Conservation (phyloP, 805 yeast species). For the Kazachstania bromeliacearum region DNA sequence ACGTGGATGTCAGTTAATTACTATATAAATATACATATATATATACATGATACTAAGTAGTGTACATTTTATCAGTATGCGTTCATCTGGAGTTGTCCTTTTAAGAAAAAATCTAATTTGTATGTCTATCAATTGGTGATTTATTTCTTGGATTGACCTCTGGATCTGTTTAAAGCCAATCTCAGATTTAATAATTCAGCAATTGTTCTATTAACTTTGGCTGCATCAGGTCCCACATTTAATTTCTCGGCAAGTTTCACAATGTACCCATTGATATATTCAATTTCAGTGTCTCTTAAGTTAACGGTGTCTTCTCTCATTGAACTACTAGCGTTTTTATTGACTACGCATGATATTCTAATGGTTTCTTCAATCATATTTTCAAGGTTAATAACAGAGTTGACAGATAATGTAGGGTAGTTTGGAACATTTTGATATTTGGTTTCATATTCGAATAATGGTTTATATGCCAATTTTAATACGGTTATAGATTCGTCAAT, state of each 20-base stretch:
- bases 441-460: conserved; percentile 22
- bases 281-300: conserved; percentile 61
- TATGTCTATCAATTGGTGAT: too few relatives aligned
- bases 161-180: conserved; percentile 18
- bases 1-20: too few relatives aligned
- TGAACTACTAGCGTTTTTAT: conserved; percentile 47
- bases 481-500: conserved; percentile 28
- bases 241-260: conserved; percentile 42
- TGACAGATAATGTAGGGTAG: conserved; percentile 23
- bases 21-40: too few relatives aligned
- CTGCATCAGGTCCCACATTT: conserved; percentile 22
- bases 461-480: conserved; percentile 23
- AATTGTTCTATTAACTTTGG: conserved; percentile 28
- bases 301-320: conserved; percentile 48
- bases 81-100: too few relatives aligned
- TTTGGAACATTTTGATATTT: conserved; percentile 10
- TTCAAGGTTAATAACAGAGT: conserved; percentile 25
- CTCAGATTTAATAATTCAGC: conserved; percentile 30
- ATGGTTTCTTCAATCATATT: conserved; percentile 32
- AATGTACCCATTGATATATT: conserved; percentile 75
- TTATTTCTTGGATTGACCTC: too few relatives aligned
- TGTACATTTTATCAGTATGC: too few relatives aligned
- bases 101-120: too few relatives aligned
- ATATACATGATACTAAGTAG: too few relatives aligned
- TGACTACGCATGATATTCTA: conserved; percentile 34